Evolutionary conservation across 345 rosid genomes (phyloP).

Genomic region (Moricandia moricandioides): DNA sequence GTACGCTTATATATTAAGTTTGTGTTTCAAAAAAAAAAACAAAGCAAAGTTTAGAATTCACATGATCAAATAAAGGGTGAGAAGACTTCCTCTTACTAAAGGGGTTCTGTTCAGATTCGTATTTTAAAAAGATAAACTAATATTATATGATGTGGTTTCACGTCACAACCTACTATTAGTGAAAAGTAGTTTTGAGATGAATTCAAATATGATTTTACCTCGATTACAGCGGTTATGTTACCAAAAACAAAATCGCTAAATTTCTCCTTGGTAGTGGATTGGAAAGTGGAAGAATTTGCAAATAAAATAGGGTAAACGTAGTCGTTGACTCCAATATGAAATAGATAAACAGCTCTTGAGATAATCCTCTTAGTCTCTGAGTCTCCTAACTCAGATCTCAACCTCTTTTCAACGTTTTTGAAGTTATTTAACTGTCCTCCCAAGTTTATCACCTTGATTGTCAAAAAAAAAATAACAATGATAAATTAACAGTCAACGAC

Average conservation of each 20-base stretch:
- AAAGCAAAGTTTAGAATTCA: no score
- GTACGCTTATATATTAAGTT: no score
- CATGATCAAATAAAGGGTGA: not conserved
- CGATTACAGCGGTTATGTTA: constrained; percentile 31
- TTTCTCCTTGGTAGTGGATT: constrained; percentile 23
- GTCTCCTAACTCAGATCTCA: constrained; percentile 42
- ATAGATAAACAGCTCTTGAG: constrained; percentile 20
- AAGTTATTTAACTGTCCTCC: constrained; percentile 38
- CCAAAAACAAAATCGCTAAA: constrained; percentile 35
- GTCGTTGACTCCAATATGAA: constrained; percentile 46
- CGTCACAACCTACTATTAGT: not conserved
- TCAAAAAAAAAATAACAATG: not conserved
- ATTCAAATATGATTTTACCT: constrained; percentile 28
- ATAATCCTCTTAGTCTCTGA: constrained; percentile 29
- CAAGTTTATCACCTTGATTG: constrained; percentile 40
- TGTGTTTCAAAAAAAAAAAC: no score
- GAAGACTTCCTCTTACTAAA: not conserved
- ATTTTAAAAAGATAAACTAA: not conserved
- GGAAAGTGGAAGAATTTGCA: constrained; percentile 24
- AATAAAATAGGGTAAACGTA: constrained; percentile 26
- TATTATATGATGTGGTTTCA: not conserved
- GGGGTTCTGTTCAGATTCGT: no score
- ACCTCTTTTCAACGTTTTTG: constrained; percentile 29
- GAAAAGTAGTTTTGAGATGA: not conserved
- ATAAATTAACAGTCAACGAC: not conserved